These are phyloP conservation scores for Tolypocladium paradoxum DNA, from an alignment of 2,329 filamentous ascomycete species.

Conservation along the genomic window DNA sequence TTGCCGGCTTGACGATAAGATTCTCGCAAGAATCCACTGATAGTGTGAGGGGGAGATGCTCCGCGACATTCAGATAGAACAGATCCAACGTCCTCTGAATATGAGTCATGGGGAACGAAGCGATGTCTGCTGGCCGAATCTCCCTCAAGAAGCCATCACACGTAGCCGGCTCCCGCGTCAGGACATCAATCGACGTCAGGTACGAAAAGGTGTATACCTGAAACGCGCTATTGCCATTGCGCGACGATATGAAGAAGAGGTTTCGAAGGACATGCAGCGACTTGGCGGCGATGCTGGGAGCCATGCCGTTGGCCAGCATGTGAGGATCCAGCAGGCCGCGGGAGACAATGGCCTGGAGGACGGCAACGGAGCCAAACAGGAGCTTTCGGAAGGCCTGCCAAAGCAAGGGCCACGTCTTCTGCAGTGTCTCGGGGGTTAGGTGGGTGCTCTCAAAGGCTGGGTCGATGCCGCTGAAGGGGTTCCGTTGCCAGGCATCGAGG, in stretches of 20 bases:
- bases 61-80: conserved; percentile 78
- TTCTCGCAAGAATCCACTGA: conserved; percentile 57
- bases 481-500: conserved; percentile 62
- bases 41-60: conserved; percentile 67
- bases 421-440: conserved; percentile 54
- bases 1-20: conserved; percentile 63
- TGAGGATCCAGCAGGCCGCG: conserved; percentile 44
- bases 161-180: conserved; percentile 58
- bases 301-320: conserved; percentile 32
- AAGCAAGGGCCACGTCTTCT: conserved; percentile 57
- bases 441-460: conserved; percentile 50
- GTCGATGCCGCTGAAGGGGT: conserved; percentile 64
- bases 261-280: conserved; percentile 65
- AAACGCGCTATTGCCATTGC: conserved; percentile 62
- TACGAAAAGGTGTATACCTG: conserved; percentile 80
- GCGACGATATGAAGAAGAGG: conserved; percentile 70
- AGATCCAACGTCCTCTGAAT: conserved; percentile 67
- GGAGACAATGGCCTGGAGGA: conserved; percentile 63
- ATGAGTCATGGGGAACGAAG: conserved; percentile 12
- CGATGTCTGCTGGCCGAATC: conserved; percentile 36
- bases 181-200: conserved; percentile 69
- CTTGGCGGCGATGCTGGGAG: conserved; percentile 57
- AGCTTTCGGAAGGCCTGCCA: conserved; percentile 68
- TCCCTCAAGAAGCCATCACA: conserved; percentile 56
- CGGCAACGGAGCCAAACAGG: conserved; percentile 64